A percentile compares a stretch with the other conserved stretches of the same genome.
phyloP scores from a whole-genome alignment of 2,329 filamentous ascomycete genomes.

The Fusarium globosum region DNA sequence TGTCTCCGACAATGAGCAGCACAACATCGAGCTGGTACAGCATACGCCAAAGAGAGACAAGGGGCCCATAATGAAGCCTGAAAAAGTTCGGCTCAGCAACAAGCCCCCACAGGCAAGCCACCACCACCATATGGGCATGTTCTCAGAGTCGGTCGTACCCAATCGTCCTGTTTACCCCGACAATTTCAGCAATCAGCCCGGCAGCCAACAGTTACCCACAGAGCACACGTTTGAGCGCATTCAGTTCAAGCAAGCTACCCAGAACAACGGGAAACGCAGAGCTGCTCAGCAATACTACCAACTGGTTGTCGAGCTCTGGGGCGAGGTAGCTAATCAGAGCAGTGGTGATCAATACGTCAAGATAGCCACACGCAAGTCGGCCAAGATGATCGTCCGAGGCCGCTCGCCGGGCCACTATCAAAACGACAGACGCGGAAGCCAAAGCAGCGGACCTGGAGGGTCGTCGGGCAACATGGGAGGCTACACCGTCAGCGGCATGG shows the following conservation, averaged over 20 bases:
- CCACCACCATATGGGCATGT: constrained; percentile 60
- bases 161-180: constrained; percentile 55
- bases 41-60: constrained; percentile 94
- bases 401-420: constrained; percentile 85
- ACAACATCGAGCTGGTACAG: constrained; percentile 85
- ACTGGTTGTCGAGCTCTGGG: constrained; percentile 86
- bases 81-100: constrained; percentile 74
- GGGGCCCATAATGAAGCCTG: constrained; percentile 80
- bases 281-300: constrained; percentile 95
- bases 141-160: constrained; percentile 50
- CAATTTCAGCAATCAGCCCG: constrained; percentile 47
- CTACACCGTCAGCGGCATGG: constrained; percentile 44
- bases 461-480: constrained; percentile 70
- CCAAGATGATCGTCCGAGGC: constrained; percentile 88
- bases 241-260: constrained; percentile 93
- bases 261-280: constrained; percentile 91
- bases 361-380: constrained; percentile 77
- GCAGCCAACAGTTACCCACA: constrained; percentile 55
- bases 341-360: constrained; percentile 70
- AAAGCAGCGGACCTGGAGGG: constrained; percentile 74
- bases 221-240: constrained; percentile 85
- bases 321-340: constrained; percentile 66
- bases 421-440: constrained; percentile 74
- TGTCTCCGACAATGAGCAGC: constrained; percentile 79
- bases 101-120: constrained; percentile 67